Evolutionary conservation across 257 asterid species (phyloP).

Genomic region (Schizonepeta tenuifolia): DNA sequence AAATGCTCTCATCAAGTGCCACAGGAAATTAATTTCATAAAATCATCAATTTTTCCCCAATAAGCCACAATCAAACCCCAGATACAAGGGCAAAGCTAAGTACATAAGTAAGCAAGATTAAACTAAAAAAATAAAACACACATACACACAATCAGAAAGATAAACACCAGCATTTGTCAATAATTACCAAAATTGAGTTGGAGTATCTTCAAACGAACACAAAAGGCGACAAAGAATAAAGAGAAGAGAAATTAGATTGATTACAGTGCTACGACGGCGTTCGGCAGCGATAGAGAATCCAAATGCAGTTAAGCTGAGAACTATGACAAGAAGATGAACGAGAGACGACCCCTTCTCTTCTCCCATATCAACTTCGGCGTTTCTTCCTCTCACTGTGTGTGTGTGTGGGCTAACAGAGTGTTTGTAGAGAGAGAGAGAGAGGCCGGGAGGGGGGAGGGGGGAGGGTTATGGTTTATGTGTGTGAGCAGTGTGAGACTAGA

Average conservation of each 20-base stretch:
- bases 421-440: conserved; percentile 3
- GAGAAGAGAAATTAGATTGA: not conserved
- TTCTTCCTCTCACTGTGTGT: not conserved
- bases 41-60: not conserved
- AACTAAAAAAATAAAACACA: not conserved
- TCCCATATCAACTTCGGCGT: conserved; percentile 35
- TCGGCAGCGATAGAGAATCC: conserved; percentile 95
- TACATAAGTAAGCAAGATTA: not conserved
- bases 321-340: conserved; percentile 78
- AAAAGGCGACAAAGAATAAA: not conserved
- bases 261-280: conserved; percentile 88
- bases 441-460: no score
- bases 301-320: conserved; percentile 80
- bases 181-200: conserved; percentile 28
- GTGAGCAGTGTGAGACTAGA: conserved; percentile 8
- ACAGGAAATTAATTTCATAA: not conserved
- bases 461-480: conserved; percentile 8
- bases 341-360: conserved; percentile 77
- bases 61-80: not conserved
- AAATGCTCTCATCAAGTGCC: conserved; percentile 7
- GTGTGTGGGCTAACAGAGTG: conserved; percentile 6
- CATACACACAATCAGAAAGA: not conserved
- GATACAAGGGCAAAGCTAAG: not conserved
- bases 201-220: not conserved
- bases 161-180: conserved; percentile 2